Evolutionary conservation across 306 rosid species (phyloP), one percentile per base, ranked within the genome.

Genomic region (Prinsepia uniflora): DNA sequence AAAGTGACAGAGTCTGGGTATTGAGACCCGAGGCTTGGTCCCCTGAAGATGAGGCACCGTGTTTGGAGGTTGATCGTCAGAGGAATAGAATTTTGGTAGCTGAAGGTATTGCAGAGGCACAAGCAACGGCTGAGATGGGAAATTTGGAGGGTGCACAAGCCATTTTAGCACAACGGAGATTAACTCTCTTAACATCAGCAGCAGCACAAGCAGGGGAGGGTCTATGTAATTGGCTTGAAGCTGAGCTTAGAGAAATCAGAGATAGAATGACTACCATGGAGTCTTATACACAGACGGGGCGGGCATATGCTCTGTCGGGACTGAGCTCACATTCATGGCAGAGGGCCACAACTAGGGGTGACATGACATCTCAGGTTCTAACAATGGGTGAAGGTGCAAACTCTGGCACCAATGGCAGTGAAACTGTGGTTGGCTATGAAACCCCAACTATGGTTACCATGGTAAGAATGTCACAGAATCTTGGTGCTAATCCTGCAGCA

Each of bases 131-230:
- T 11, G 72, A 68, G 15, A 10, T 18, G 34, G 61, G 72, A 50
- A 68, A 50, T 50, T 36, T 68, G 9, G 72, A 52, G 10, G 61
- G 47, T 50, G 72, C 72, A 39, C 61, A 40, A n/a, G 72, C 72
- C 3, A 42, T 50, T 68, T 50, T 68, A 60, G 61, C 72, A 17
- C 46, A 36, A n/a, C 18, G 61, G n/a, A 68, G 34, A 50, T 24
- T 8, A n/a, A 39, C 48, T 10, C 8, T 68, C 12, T 18, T 68
- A 50, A 7, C 72, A 36, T 36, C 72, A 36, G 17, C 47, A 3
- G 72, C 72, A 68, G n/a, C 61, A 17, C 72, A 17, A 68, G 47
- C 61, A n/a, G 72, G 72, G 48, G 72, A 68, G n/a, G 47, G 48
- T 39, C 72, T 17, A 1, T 49, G 36, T 50, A 36, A 36, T 39